Conservation (phyloP, 352 stramenopile species). For the Globisporangium canariense region DNA sequence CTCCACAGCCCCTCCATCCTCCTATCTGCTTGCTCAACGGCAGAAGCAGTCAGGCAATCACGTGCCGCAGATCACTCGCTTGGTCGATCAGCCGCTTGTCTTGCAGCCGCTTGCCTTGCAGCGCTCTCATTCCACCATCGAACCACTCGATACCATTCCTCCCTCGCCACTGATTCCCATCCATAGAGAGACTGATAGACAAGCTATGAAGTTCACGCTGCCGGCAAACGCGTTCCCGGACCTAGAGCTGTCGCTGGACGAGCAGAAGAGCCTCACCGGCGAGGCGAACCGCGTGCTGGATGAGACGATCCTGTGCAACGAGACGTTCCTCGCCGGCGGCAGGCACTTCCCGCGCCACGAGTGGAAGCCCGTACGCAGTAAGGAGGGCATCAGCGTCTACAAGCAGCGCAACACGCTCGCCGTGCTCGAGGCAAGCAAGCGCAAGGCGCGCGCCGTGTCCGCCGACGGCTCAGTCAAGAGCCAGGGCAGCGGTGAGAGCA, state of each 20-base stretch:
- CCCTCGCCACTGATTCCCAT: not conserved
- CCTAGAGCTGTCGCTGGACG: constrained; percentile 10
- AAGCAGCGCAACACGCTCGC: constrained; percentile 14
- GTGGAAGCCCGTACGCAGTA: constrained; percentile 14
- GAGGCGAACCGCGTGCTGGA: constrained; percentile 19
- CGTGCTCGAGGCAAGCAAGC: not conserved
- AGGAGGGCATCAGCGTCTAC: constrained; percentile 19
- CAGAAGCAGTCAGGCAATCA: not conserved
- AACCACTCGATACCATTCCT: constrained; percentile 6
- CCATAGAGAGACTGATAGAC: not conserved
- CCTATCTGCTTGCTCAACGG: too few species aligned
- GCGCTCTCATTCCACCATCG: constrained; percentile 1
- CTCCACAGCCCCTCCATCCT: too few species aligned
- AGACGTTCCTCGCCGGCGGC: constrained; percentile 8
- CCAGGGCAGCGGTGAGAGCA: not conserved
- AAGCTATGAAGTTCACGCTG: constrained; percentile 16
- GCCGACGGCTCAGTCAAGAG: not conserved
- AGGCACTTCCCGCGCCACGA: constrained; percentile 6
- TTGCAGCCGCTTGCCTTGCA: not conserved
- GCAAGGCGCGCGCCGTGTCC: constrained; percentile 2
- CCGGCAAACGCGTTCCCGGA: constrained; percentile 16
- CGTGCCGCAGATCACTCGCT: not conserved
- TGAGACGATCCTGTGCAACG: constrained; percentile 17
- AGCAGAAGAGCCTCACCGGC: constrained; percentile 13
- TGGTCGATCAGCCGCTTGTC: not conserved